Base-by-base conservation (phyloP, 202 grass and related monocot genomes). In the Zoysia matrella region DNA sequence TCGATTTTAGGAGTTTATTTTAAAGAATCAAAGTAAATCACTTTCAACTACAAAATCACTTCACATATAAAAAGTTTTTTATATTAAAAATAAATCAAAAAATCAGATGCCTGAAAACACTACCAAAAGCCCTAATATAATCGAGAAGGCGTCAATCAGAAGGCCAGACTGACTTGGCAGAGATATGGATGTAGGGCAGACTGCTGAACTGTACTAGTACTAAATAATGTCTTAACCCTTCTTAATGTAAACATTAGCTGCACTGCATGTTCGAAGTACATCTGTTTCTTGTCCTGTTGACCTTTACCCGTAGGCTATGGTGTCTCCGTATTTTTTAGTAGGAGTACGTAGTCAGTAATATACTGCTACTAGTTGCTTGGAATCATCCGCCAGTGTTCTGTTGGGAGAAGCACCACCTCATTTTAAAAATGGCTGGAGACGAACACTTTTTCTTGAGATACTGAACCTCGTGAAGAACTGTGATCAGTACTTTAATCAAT, bases 151-250 rank as follows among this genome's bases (percentile, higher is more conserved):
- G 42, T 71, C 44, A 77, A 78, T 69, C 60, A 61, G 72, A 78
- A 69, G 67, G 66, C 60, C 67, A 64, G 60, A 51, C 47, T 78
- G 73, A 82, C 73, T 77, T 65, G 79, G 41, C 65, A 41, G 60
- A 58, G 71, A 67, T 51, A 11, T 76, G 81, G 10, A 77, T 72
- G 81, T 46, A 74, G 22, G 47, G 52, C 64, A 67, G 54, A 78
- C 13, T 36, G 54, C 77, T 50, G 12, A 61, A 40, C 62, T 74
- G 54, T 22, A 22, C 22, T 22, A 22, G 22, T 22, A 82, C 74
- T 74, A 84, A 86, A 73, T 79, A 82, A 83, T 86, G 88, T 75
- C 68, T 69, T 80, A 60, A 55, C 66, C 78, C 65, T 69, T 49
- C 10, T 51, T 76, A 53, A 56, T 52, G 69, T 74, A 67, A 53